Evolutionary conservation across 1,139 yeast species (phyloP).

Genomic region (Saccharomyces pastorianus): DNA sequence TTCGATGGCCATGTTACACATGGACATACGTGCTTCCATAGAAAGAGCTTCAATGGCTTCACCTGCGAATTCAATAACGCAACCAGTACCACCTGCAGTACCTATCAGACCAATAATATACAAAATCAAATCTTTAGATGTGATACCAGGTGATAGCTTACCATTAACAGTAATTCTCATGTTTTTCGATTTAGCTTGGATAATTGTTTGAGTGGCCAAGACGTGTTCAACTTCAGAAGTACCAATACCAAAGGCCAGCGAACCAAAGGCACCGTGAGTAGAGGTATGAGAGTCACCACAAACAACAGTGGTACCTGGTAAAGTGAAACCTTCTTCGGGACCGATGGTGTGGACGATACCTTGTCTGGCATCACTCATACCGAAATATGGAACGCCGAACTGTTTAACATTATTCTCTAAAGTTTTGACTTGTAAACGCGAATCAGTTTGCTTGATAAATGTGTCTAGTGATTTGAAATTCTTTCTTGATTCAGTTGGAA

Average conservation of each 20-base stretch:
- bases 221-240: slow-evolving; percentile 99
- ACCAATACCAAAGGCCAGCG: slow-evolving; percentile 98
- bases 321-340: slow-evolving; percentile 96
- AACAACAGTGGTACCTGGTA: slow-evolving; percentile 97
- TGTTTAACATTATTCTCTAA: slow-evolving; percentile 86
- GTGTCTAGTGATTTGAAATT: slow-evolving; percentile 64
- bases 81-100: slow-evolving; percentile 98
- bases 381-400: slow-evolving; percentile 83
- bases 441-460: slow-evolving; percentile 87
- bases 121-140: slow-evolving; percentile 88
- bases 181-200: slow-evolving; percentile 90
- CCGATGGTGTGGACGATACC: slow-evolving; percentile 98
- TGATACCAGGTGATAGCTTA: slow-evolving; percentile 74
- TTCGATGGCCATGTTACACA: slow-evolving; percentile 97
- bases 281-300: slow-evolving; percentile 99
- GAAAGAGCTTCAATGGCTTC: slow-evolving; percentile 80
- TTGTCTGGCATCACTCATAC: slow-evolving; percentile 89
- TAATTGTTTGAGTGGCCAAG: slow-evolving; percentile 90
- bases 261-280: slow-evolving; percentile 96
- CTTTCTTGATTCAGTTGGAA: slow-evolving; percentile 81
- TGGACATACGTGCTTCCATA: slow-evolving; percentile 99
- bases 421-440: slow-evolving; percentile 85
- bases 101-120: slow-evolving; percentile 96
- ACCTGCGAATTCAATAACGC: slow-evolving; percentile 95
- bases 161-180: slow-evolving; percentile 87